A percentile compares a stretch with the other conserved stretches of the same genome.
Conservation (phyloP, 2,329 filamentous ascomycete species). For the Orbilia brochopaga region DNA sequence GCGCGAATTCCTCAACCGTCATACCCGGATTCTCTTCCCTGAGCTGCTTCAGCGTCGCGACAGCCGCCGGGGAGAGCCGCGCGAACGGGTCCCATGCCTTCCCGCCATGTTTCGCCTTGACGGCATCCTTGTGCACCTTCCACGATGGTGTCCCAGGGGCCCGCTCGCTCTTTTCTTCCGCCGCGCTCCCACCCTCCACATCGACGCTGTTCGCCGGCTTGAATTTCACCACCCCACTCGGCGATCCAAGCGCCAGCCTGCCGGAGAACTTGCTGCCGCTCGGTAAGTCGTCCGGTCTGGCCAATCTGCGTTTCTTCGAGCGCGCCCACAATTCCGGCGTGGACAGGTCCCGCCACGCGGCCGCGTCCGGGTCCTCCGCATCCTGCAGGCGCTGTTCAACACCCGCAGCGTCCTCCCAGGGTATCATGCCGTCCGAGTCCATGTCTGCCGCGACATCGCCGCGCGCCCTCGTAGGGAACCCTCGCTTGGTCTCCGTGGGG, state of each 20-base stretch:
- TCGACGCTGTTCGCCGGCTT: slow-evolving; percentile 1
- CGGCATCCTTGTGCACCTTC: slow-evolving; percentile 20
- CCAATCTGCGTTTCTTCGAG: slow-evolving; percentile 5
- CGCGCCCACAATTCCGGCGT: slow-evolving; percentile 32
- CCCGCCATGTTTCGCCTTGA: slow-evolving; percentile 75
- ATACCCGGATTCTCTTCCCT: slow-evolving; percentile 76
- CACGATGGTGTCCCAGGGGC: slow-evolving; percentile 21
- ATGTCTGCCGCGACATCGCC: background rate
- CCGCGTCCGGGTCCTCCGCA: slow-evolving; percentile 18
- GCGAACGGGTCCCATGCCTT: slow-evolving; percentile 81
- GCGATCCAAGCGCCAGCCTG: background rate
- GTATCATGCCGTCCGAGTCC: slow-evolving; percentile 17
- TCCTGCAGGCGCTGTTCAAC: slow-evolving; percentile 23
- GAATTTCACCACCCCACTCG: slow-evolving; percentile 8
- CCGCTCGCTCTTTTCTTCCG: background rate
- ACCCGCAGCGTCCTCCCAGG: slow-evolving; percentile 17
- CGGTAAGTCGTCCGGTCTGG: background rate
- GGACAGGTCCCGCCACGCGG: slow-evolving; percentile 36
- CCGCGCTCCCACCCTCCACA: background rate
- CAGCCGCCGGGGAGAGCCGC: slow-evolving; percentile 85
- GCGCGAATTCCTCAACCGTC: slow-evolving; percentile 74
- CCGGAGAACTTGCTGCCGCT: slow-evolving; percentile 15
- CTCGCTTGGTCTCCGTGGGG: background rate
- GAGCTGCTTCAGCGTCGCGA: slow-evolving; percentile 85
- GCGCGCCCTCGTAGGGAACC: slow-evolving; percentile 24